Percentiles rank a stretch among this genome's conserved stretches.
Conservation (phyloP, 2,329 filamentous ascomycete species). For the Beauveria australis region DNA sequence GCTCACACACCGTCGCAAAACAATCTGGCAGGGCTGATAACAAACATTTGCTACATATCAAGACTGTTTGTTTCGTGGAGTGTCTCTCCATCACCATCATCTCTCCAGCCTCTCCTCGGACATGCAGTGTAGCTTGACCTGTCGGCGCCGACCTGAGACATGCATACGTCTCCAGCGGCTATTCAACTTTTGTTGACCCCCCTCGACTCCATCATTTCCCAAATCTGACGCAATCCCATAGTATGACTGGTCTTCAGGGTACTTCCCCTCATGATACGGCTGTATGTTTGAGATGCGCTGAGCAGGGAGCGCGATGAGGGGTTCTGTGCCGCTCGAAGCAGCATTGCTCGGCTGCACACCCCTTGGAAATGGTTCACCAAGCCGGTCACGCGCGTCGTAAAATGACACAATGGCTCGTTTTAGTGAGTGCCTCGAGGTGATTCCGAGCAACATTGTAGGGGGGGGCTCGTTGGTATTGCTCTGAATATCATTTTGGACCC, state of each 20-base stretch:
- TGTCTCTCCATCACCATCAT: too few species aligned
- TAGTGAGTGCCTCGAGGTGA: background rate
- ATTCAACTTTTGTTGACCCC: background rate
- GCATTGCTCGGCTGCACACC: too few species aligned
- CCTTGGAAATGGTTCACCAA: too few species aligned
- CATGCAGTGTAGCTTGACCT: constrained; percentile 3
- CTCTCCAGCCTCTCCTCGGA: background rate
- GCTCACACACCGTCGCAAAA: background rate
- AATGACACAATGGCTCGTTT: background rate
- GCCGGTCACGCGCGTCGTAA: background rate
- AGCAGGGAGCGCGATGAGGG: background rate
- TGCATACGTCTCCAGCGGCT: background rate
- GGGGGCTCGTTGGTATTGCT: too few species aligned
- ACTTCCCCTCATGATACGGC: background rate
- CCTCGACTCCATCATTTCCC: background rate
- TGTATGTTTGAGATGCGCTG: background rate
- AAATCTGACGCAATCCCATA: background rate
- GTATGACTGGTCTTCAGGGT: background rate
- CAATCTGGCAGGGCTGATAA: background rate
- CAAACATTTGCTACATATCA: background rate
- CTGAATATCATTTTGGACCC: too few species aligned
- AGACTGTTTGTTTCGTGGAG: too few species aligned
- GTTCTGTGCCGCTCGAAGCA: too few species aligned
- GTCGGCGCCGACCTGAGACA: constrained; percentile 1
- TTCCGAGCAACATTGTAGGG: too few species aligned